Evolutionary conservation across 192 early-diverging fungal genomes (phyloP), one percentile per base, ranked within the genome.

Genomic region (Coemansia sp.): DNA sequence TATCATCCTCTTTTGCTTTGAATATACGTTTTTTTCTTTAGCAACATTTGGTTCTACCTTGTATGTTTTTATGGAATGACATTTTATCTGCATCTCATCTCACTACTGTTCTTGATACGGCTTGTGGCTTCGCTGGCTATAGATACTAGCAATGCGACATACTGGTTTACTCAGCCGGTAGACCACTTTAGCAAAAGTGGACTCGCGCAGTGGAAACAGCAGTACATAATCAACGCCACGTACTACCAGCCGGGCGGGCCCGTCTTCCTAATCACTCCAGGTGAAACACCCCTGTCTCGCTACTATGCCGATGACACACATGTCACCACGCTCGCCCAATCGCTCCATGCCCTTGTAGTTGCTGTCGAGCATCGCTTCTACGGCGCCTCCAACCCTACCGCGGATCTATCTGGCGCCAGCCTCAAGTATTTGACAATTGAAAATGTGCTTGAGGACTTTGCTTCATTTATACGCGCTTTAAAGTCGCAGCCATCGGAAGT

Each of bases 351-450:
- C 25, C 52, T 85, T 2, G 55, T 86, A 3, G 80, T 87, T 1
- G 65, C 64, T 4, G 23, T 86, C 19, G 85, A 89, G 60, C 87
- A 87, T 52, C 57, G 86, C 25, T 86, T 78, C 64, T 86, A 85
- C 37, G 86, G 86, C 12, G 54, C 66, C 12, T 81, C 81, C 1
- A 79, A 80, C 45, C 78, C 80, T 11, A 65, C 69, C 55, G 63
- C 62, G 24, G 73, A 76, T 42, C 66, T 76, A n/a, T 64, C 61
- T 22, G 66, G 61, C 4, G 42, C 45, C 4, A 76, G 67, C 48
- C 67, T 76, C 49, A 52, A 57, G 15, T 62, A 62, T 34, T 59
- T 56, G 25, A 66, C 65, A 0, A 46, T 69, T n/a, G 61, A 59
- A 1, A 68, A 76, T 21, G 63, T 55, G 14, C 55, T 76, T 13